Evolutionary conservation across 305 asterid genomes (phyloP), one percentile per base, ranked within the genome.

Genomic region (Fraxinus floribunda): DNA sequence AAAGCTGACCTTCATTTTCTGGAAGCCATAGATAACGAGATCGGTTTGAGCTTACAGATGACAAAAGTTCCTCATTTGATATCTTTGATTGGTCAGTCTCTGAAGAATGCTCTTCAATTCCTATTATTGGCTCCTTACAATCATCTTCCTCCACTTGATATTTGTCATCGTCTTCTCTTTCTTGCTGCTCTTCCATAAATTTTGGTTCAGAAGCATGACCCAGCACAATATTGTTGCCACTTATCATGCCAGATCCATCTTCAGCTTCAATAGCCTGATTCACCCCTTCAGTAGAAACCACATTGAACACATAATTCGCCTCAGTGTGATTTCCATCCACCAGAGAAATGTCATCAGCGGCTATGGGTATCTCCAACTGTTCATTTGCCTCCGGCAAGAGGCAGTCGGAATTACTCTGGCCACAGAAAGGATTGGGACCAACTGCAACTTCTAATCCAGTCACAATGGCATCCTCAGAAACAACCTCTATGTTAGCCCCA

Each of bases 11-110:
- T 77, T 89, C 97, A 1, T 81, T 84, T 87, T 86, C 91, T 2
- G 93, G 91, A 83, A 96, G 89, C 66, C 78, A 60, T 30, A 91
- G 86, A 87, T 92, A 96, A 82, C 92, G 86, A 7, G 88, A 85
- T 80, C 90, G 97, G 78, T 84, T 87, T 86, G 89, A 79, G 82
- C 87, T 88, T 46, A 75, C 84, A 73, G 88, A 75, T 81, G 83
- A 85, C 46, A 83, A 24, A 7, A 34, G 60, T 82, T 81, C 88
- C 82, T 85, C 91, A 34, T 70, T 82, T 26, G 86, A 70, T 35
- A 71, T 46, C 77, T 86, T 85, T 5, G 74, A 26, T 75, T 84
- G 83, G 78, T 87, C 88, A 64, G 79, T 85, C 82, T 89, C 91
- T 26, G 84, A 84, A 78, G 81, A 76, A 82, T 86, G 84, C 55